A percentile compares a stretch with the other conserved stretches of the same genome.
Evolutionary conservation across 495 filamentous ascomycete species (phyloP).

Genomic region (Aspergillus homomorphus): DNA sequence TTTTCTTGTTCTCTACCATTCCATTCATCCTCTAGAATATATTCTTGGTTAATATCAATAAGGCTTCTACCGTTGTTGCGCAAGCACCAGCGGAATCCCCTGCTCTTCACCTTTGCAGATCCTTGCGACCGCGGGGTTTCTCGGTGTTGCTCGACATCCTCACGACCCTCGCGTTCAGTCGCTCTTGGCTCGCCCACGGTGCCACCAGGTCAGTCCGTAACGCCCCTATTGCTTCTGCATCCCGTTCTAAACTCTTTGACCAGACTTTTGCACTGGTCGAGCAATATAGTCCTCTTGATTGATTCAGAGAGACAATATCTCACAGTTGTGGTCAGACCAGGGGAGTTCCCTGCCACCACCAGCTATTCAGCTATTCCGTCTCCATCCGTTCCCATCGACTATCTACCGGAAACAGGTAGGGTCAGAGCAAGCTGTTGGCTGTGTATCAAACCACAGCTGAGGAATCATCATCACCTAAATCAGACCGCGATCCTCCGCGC

Average conservation of each 20-base stretch:
- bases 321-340: not conserved
- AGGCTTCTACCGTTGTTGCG: not conserved
- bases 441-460: not conserved
- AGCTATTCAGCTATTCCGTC: not conserved
- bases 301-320: not conserved
- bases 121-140: conserved; percentile 14
- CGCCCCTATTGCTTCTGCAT: not conserved
- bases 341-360: not conserved
- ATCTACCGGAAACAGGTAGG: no score
- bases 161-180: not conserved
- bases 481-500: not conserved
- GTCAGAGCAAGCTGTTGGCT: no score
- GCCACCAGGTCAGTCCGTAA: conserved; percentile 12
- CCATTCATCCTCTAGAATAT: not conserved
- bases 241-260: not conserved
- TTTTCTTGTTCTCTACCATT: not conserved
- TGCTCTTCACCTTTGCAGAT: not conserved
- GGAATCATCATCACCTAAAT: not conserved
- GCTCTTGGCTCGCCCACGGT: not conserved
- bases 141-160: conserved; percentile 2
- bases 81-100: not conserved
- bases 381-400: not conserved
- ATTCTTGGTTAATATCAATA: no score
- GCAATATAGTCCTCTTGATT: not conserved
- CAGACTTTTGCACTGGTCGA: not conserved